Base-by-base conservation (phyloP, 257 asterid genomes). In the Gardenia jasminoides region DNA sequence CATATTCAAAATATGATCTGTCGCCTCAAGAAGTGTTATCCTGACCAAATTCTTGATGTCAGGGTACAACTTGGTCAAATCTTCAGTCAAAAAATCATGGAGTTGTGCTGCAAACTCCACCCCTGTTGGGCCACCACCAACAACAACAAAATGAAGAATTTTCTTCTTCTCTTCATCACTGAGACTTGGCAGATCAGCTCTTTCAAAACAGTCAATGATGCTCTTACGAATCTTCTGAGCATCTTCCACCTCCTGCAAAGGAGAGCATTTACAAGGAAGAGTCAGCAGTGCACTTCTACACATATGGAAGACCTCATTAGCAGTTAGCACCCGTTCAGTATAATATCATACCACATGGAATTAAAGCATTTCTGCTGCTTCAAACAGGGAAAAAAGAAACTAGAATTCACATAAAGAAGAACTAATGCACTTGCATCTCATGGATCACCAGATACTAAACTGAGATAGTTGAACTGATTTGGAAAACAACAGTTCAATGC, bases 111-210 rank as follows among this genome's bases (percentile, higher is more conserved):
- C 93, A 80, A 88, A 86, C 86, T 88, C 92, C 83, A 88, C 92
- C 52, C 99, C 99, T 7, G 97, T 88, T 65, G 99, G 98, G 62
- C 99, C 99, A 82, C 99, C 99, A 85, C 98, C 99, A 82, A 95
- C 98, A 73, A 95, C 89, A 68, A 95, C 97, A 79, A 95, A 95
- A 82, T 95, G 99, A 86, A 95, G 99, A 84, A 95, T 83, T 70
- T 81, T 87, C 87, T 88, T 88, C 79, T 92, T 91, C 85, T 93
- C 99, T 86, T 95, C 96, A 70, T 93, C 96, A 82, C 88, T 90
- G 71, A 95, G 89, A 74, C 80, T 90, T 52, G 98, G 97, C 84
- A 93, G 70, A 81, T 89, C 89, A 47, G 99, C 99, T 85, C 84
- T 89, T 79, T 95, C 99, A 85, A 95, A 95, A 84, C 98, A 93